Evolutionary conservation across 306 rosid genomes (phyloP).

Genomic region (Vigna angularis): DNA sequence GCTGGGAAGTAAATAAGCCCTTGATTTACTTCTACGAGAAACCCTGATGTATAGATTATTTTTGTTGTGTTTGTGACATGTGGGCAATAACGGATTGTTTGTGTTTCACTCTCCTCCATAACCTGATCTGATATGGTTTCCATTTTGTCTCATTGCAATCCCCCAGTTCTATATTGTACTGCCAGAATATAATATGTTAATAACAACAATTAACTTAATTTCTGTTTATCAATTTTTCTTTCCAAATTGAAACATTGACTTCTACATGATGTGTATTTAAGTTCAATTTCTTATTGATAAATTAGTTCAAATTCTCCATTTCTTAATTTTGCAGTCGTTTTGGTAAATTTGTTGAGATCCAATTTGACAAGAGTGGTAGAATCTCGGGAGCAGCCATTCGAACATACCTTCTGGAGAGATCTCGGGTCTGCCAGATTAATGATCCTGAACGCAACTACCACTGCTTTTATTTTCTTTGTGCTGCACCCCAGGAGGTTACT

Average conservation of each 20-base stretch:
- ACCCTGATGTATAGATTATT: slow-evolving; percentile 20
- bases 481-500: slow-evolving; percentile 97
- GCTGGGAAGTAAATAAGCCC: slow-evolving; percentile 33
- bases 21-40: slow-evolving; percentile 33
- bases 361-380: slow-evolving; percentile 96
- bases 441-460: slow-evolving; percentile 99
- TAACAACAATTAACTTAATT: slow-evolving; percentile 2
- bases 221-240: slow-evolving; percentile 16
- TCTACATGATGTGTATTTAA: slow-evolving; percentile 23
- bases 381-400: slow-evolving; percentile 99
- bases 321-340: slow-evolving; percentile 77
- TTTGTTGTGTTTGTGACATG: slow-evolving; percentile 36
- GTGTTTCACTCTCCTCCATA: slow-evolving; percentile 29
- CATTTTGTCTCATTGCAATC: slow-evolving; percentile 40
- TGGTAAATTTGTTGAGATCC: slow-evolving; percentile 98
- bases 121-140: slow-evolving; percentile 7
- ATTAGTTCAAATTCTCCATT: slow-evolving; percentile 41
- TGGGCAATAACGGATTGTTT: slow-evolving; percentile 25
- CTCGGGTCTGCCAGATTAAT: slow-evolving; percentile 98
- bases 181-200: slow-evolving; percentile 27
- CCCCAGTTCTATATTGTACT: slow-evolving; percentile 30
- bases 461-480: slow-evolving; percentile 98
- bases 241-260: slow-evolving; percentile 27
- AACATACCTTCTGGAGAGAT: slow-evolving; percentile 96
- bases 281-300: slow-evolving; percentile 17